Evolutionary conservation across 805 yeast species (phyloP), one percentile per base, ranked within the genome.

Genomic region (Wickerhamiella cacticola): DNA sequence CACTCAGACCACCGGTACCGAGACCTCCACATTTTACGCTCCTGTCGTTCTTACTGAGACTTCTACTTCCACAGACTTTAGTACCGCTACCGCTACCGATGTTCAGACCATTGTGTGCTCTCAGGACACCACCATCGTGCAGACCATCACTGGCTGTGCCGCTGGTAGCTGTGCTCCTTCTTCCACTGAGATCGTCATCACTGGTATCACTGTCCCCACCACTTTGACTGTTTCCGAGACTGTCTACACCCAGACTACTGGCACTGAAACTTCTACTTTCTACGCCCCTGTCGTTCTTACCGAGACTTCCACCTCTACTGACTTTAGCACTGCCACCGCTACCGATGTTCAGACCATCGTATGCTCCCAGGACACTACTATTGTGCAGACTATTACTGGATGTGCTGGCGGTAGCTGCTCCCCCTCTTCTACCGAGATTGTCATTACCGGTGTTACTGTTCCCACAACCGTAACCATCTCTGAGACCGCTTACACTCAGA

Each of bases 31-130:
- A 3, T 15, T 8, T n/a, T 42, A 42, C 22, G 46, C 46, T 10
- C 46, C 46, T 15, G 28, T 25, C n/a, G 46, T 23, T 7, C 39
- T 42, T 15, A 31, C 46, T 5, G 46, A 23, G 28, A 42, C 46
- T 22, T n/a, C 12, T 9, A 42, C 46, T 13, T 13, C 19, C 8
- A 42, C 46, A 5, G 41, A 12, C 25, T 21, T 18, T 23, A 10
- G 34, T n/a, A 41, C 45, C 12, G 45, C 45, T 12, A 45, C 48
- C 12, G 48, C 42, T 7, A 36, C 48, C 23, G 38, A 45, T 16
- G 31, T 45, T 26, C 26, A 45, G 16, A 45, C 48, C 6, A 35
- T 36, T n/a, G 33, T 40, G 16, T 40, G 43, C 43, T 40, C 43
- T 16, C 46, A 42, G 31, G 38, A 29, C 31, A 42, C 46, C 9